Conservation (phyloP, 2,329 filamentous ascomycete genomes). For the Chaetomiaceae sp. region DNA sequence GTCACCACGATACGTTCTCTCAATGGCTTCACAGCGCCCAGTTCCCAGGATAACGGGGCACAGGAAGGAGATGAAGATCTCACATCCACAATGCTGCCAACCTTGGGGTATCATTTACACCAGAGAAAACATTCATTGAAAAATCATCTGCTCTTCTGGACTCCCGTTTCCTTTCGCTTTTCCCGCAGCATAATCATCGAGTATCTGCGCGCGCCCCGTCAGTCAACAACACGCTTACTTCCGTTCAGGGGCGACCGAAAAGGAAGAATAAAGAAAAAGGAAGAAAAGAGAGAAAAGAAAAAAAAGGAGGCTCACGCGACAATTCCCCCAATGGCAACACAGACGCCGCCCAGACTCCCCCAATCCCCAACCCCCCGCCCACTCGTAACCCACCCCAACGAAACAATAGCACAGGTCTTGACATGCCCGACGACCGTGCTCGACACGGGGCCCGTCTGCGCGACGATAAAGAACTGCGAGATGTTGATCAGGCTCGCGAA, state of each 20-base stretch:
- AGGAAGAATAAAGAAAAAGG: background rate
- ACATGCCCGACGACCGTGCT: slow-evolving; percentile 63
- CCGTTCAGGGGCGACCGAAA: background rate
- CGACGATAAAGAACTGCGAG: slow-evolving; percentile 59
- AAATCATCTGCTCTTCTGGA: background rate
- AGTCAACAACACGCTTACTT: background rate
- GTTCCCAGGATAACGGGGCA: too few relatives aligned
- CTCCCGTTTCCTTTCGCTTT: slow-evolving; percentile 17
- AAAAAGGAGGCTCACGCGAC: slow-evolving; percentile 43
- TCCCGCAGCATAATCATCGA: slow-evolving; percentile 32
- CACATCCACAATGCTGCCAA: too few relatives aligned
- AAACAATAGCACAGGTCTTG: slow-evolving; percentile 63
- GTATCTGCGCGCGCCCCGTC: slow-evolving; percentile 23
- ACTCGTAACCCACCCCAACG: slow-evolving; percentile 55
- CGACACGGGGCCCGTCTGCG: slow-evolving; percentile 58
- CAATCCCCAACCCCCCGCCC: slow-evolving; percentile 54
- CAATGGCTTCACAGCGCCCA: too few relatives aligned
- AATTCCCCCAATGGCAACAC: slow-evolving; percentile 54
- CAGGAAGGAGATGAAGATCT: too few relatives aligned
- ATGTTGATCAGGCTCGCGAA: slow-evolving; percentile 64
- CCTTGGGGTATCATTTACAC: background rate
- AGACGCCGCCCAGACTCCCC: slow-evolving; percentile 51
- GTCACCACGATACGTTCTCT: background rate
- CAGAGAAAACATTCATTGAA: background rate
- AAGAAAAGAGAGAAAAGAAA: slow-evolving; percentile 32